phyloP scores from a whole-genome alignment of 768 basidiomycete species.

The Phylloporus sp. region DNA sequence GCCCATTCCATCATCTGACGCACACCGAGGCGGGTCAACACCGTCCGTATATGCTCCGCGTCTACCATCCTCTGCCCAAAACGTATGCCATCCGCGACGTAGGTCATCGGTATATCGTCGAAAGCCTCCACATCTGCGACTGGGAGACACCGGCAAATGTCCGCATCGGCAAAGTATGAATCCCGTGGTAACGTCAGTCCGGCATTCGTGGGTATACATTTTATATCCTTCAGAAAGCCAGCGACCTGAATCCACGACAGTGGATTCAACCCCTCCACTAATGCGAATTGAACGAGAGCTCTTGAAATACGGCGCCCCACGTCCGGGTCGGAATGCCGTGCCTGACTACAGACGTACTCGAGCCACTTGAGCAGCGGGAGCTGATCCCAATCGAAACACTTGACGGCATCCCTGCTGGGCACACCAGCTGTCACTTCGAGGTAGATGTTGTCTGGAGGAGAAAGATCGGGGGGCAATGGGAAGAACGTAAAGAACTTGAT shows the following conservation, averaged over 20 bases:
- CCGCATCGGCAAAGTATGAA: constrained; percentile 79
- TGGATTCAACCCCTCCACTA: constrained; percentile 49
- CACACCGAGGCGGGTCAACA: not conserved
- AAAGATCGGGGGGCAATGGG: constrained; percentile 69
- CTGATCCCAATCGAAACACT: constrained; percentile 73
- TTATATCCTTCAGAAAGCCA: constrained; percentile 41
- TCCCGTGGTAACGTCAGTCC: constrained; percentile 68
- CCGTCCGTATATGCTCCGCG: not conserved
- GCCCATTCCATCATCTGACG: constrained; percentile 36
- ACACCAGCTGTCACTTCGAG: constrained; percentile 55
- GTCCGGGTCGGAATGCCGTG: constrained; percentile 25
- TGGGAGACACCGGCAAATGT: constrained; percentile 50
- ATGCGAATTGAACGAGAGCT: constrained; percentile 70
- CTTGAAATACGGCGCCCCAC: constrained; percentile 53
- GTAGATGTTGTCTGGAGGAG: constrained; percentile 71
- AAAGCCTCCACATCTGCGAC: constrained; percentile 3
- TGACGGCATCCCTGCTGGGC: constrained; percentile 30
- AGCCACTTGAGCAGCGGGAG: constrained; percentile 72
- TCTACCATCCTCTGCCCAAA: not conserved
- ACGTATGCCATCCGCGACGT: not conserved
- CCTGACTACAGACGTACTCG: constrained; percentile 46
- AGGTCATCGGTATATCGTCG: not conserved
- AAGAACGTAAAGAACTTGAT: constrained; percentile 48
- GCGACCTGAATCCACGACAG: constrained; percentile 51
- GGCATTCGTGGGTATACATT: constrained; percentile 68